These are phyloP conservation scores for Neltuma alba DNA, from an alignment of 306 rosid species.

Conservation along the genomic window DNA sequence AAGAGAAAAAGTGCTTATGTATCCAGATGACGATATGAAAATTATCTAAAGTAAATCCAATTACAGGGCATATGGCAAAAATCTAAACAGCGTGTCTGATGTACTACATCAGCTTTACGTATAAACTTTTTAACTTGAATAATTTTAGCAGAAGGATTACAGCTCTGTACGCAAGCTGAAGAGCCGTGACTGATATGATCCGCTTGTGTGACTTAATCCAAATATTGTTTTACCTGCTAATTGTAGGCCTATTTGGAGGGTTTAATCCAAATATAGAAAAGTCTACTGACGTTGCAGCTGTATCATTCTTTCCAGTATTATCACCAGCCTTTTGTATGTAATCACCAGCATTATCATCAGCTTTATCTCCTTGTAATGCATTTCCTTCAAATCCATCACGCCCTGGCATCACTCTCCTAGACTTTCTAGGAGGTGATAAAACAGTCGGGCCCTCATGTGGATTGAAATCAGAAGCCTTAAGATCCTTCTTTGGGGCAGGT, in stretches of 20 bases:
- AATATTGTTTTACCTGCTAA: constrained; percentile 68
- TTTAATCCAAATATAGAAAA: constrained; percentile 87
- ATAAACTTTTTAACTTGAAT: constrained; percentile 3
- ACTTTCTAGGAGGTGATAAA: constrained; percentile 92
- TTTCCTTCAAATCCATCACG: constrained; percentile 76
- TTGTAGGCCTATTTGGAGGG: constrained; percentile 95
- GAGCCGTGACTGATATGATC: constrained; percentile 25
- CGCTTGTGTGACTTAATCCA: constrained; percentile 3
- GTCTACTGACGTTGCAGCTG: constrained; percentile 76
- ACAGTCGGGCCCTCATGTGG: constrained; percentile 83
- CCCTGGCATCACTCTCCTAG: constrained; percentile 91
- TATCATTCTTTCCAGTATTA: constrained; percentile 70
- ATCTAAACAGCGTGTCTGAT: neutral
- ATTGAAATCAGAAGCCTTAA: constrained; percentile 59
- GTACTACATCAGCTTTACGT: constrained; percentile 1
- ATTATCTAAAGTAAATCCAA: neutral
- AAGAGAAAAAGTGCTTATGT: neutral
- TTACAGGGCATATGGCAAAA: neutral
- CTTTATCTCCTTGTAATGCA: constrained; percentile 54
- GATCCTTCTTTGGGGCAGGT: constrained; percentile 88
- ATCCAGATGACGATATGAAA: neutral
- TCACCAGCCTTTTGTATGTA: constrained; percentile 58
- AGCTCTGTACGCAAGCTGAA: constrained; percentile 36
- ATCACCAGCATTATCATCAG: constrained; percentile 55
- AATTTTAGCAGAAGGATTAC: constrained; percentile 17